phyloP scores from a whole-genome alignment of 805 yeast species.

The Metschnikowia kofuensis region DNA sequence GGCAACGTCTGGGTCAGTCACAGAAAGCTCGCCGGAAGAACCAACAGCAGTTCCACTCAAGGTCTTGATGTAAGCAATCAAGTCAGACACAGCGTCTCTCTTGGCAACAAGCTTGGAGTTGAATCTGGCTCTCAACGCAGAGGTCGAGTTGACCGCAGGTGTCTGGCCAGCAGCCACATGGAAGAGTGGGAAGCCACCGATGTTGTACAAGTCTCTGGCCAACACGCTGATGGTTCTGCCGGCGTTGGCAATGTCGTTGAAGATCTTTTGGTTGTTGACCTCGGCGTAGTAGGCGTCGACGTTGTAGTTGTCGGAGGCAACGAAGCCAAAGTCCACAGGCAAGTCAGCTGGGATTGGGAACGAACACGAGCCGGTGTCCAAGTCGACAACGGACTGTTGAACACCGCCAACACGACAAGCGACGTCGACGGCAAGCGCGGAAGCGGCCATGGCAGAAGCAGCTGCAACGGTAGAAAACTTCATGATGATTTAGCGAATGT shows the following conservation, averaged over 20 bases:
- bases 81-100: conserved; percentile 31
- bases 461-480: conserved; percentile 21
- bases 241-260: conserved; percentile 29
- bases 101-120: conserved; percentile 24
- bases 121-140: conserved; percentile 39
- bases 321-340: conserved; percentile 28
- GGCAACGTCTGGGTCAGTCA: conserved; percentile 10
- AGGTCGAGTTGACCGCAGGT: conserved; percentile 39
- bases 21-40: conserved; percentile 14
- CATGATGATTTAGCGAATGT: conserved; percentile 17
- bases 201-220: conserved; percentile 28
- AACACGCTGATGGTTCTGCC: conserved; percentile 34
- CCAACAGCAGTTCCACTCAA: conserved; percentile 24
- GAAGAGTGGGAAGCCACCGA: conserved; percentile 24
- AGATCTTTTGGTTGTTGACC: conserved; percentile 24
- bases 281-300: conserved; percentile 36
- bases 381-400: conserved; percentile 34
- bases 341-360: conserved; percentile 31
- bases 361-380: conserved; percentile 39
- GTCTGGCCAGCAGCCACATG: conserved; percentile 26
- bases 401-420: conserved; percentile 37
- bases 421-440: conserved; percentile 31
- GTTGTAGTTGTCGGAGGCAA: conserved; percentile 28
- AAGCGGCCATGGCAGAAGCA: conserved; percentile 20
- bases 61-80: conserved; percentile 22